Base-by-base conservation (phyloP, 495 filamentous ascomycete genomes). In the Penicillium samsonianum region DNA sequence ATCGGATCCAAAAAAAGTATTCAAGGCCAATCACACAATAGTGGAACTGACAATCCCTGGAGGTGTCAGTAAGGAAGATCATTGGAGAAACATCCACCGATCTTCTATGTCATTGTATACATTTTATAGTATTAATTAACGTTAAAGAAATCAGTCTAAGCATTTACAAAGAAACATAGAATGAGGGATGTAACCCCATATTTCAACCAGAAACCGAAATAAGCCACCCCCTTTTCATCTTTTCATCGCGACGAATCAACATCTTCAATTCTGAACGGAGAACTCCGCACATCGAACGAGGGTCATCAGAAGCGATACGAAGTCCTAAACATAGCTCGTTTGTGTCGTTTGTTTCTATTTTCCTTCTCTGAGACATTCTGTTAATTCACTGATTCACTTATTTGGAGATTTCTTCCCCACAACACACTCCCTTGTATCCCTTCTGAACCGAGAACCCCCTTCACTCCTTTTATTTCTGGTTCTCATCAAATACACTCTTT, bases 181-280 rank as follows among this genome's bases (percentile, higher is more conserved):
- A 7, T 5, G 20, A 20, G 4, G 50, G 40, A 53, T 53, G 50
- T 43, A 43, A 43, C 50, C 50, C 50, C 38, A 43, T 43, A 53
- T 49, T 49, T 4, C 1, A 9, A 12, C 30, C 14, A 41, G 14
- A 20, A 37, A 38, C 16, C 28, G 20, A 26, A 3, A 40, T 37
- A 43, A 53, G 50, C 50, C 50, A 53, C 50, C 50, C 50, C 50
- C 50, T 53, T 53, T 53, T 43, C 17, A 53, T 10, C 38, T 42
- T 33, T 53, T 53, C 17, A 43, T 17, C 14, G 8, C 11, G 22
- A 28, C 50, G 37, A 53, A 41, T 40, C 37, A 53, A 40, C 44
- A n/a, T 45, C 41, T 38, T 38, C 35, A 38, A 38, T 17, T 17
- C n/a, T 35, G 16, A 10, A 31, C 30, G 30, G 16, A n/a, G 17